Conservation (phyloP, 2,329 filamentous ascomycete genomes). For the Gnomoniopsis smithogilvyi region DNA sequence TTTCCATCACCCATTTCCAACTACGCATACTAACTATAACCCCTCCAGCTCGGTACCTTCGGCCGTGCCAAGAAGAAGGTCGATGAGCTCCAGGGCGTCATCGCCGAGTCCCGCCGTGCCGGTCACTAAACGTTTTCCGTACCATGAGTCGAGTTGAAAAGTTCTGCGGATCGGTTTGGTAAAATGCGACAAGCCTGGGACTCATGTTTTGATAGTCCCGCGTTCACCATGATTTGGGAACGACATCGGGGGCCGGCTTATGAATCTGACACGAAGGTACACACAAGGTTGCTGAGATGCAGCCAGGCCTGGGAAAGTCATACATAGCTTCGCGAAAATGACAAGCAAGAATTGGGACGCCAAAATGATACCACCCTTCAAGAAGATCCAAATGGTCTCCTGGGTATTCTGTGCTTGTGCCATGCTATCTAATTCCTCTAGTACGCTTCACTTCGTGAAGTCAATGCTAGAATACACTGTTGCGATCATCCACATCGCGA, state of each 20-base stretch:
- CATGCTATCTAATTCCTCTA: background rate
- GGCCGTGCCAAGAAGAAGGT: slow-evolving; percentile 99
- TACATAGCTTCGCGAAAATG: background rate
- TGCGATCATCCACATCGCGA: background rate
- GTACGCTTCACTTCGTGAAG: background rate
- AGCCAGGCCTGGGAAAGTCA: background rate
- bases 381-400: background rate
- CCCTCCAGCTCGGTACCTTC: slow-evolving; percentile 85
- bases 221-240: slow-evolving; percentile 3
- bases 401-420: background rate
- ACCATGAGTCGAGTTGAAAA: background rate
- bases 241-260: background rate
- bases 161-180: slow-evolving; percentile 3
- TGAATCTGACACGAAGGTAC: background rate
- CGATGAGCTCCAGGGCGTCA: slow-evolving; percentile 96
- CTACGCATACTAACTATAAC: slow-evolving; percentile 22
- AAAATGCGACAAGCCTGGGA: slow-evolving; percentile 5
- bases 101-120: slow-evolving; percentile 82
- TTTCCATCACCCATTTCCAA: background rate
- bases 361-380: slow-evolving; percentile 1
- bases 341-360: background rate
- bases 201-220: slow-evolving; percentile 5
- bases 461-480: background rate
- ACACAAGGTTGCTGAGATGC: background rate
- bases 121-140: slow-evolving; percentile 48